A percentile compares a stretch with the other conserved stretches of the same genome.
Conservation (phyloP, 192 early-diverging fungal genomes). For the Rhizophlyctis rosea region DNA sequence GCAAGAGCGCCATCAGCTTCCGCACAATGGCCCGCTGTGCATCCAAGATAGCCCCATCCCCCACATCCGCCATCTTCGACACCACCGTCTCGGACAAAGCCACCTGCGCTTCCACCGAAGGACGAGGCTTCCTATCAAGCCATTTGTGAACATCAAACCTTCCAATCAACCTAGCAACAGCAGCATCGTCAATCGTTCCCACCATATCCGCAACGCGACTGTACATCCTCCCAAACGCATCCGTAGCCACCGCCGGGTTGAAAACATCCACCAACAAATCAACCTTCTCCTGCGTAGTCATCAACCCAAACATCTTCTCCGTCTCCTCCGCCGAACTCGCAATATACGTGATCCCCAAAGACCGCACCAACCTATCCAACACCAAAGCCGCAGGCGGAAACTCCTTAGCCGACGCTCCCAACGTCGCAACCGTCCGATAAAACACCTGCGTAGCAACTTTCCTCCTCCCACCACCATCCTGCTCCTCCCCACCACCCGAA, state of each 20-base stretch:
- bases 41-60: too few relatives aligned
- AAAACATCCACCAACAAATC: constrained; percentile 22
- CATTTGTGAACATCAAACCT: too few relatives aligned
- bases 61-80: too few relatives aligned
- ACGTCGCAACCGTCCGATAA: neutral
- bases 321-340: constrained; percentile 14
- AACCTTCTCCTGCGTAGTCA: neutral
- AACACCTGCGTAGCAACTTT: neutral
- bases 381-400: constrained; percentile 23
- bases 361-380: constrained; percentile 2
- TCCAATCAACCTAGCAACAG: too few relatives aligned
- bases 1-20: too few relatives aligned
- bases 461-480: neutral
- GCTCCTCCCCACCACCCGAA: too few relatives aligned
- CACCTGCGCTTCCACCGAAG: too few relatives aligned
- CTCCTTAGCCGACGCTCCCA: constrained; percentile 1
- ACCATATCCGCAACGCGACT: too few relatives aligned
- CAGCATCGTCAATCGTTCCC: too few relatives aligned
- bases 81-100: too few relatives aligned
- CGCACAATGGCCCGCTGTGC: too few relatives aligned
- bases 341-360: constrained; percentile 25
- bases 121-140: too few relatives aligned
- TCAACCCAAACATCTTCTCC: constrained; percentile 19
- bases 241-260: constrained; percentile 22
- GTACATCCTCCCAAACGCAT: constrained; percentile 28